These are phyloP conservation scores for Suhomyces sp. DNA, from an alignment of 805 yeast genomes.

Conservation along the genomic window DNA sequence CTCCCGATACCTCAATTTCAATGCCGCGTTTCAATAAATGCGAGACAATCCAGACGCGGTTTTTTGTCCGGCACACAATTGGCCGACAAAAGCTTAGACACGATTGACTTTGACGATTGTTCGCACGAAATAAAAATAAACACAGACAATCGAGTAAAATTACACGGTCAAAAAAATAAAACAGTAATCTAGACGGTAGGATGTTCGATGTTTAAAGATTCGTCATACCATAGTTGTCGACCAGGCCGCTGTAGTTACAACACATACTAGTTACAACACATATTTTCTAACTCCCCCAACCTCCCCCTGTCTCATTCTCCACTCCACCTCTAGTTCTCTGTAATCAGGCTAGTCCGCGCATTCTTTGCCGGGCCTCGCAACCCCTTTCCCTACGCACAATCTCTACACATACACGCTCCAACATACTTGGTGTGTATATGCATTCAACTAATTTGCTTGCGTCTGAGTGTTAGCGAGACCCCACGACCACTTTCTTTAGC, in stretches of 20 bases:
- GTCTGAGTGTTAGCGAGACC: background rate
- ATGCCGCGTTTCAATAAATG: background rate
- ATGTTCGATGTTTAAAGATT: background rate
- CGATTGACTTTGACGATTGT: background rate
- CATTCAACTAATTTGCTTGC: background rate
- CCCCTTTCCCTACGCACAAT: background rate
- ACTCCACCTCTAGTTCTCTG: background rate
- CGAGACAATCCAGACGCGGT: background rate
- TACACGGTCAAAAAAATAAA: background rate
- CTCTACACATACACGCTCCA: background rate
- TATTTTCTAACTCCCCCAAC: background rate
- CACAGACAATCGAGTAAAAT: background rate
- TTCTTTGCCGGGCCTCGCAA: background rate
- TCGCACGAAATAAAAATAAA: background rate
- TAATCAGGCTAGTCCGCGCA: background rate
- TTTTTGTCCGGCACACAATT: background rate
- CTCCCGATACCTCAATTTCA: background rate
- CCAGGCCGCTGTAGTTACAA: background rate
- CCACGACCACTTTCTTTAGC: conserved; percentile 1
- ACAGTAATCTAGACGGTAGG: background rate
- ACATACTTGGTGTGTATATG: background rate
- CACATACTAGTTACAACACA: background rate
- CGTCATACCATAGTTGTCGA: background rate
- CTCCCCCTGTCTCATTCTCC: background rate
- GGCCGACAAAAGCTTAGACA: background rate